These are phyloP conservation scores for Colletotrichum agaves DNA, from an alignment of 2,329 filamentous ascomycete genomes.

Conservation along the genomic window DNA sequence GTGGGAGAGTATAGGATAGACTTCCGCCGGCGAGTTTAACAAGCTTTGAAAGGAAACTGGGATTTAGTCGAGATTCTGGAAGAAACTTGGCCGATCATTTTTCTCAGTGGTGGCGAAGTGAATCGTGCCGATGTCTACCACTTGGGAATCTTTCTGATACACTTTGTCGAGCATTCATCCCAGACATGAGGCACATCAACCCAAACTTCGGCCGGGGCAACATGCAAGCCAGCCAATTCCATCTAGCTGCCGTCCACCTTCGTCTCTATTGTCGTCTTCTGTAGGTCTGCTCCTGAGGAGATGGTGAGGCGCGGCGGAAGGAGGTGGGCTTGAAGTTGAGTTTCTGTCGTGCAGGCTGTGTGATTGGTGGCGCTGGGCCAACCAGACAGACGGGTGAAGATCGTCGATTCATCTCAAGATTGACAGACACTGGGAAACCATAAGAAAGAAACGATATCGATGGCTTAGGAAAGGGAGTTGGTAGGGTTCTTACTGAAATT, in stretches of 20 bases:
- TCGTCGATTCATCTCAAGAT: constrained; percentile 1
- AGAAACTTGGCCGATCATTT: constrained; percentile 10
- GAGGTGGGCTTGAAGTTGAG: neutral
- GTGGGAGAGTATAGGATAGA: neutral
- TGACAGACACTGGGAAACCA: neutral
- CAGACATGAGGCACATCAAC: constrained; percentile 17
- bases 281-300: neutral
- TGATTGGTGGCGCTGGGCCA: constrained; percentile 3
- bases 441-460: constrained; percentile 20
- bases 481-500: neutral
- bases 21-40: neutral
- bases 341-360: neutral
- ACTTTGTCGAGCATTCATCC: constrained; percentile 4
- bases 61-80: neutral
- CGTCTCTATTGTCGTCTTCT: neutral
- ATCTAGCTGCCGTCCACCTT: neutral
- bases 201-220: neutral
- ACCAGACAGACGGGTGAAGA: neutral
- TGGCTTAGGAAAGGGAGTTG: neutral
- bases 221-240: neutral
- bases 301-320: neutral
- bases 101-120: constrained; percentile 1
- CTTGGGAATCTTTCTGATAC: constrained; percentile 12
- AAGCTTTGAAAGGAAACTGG: constrained; percentile 14
- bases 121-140: constrained; percentile 16